These are phyloP conservation scores for Durusdinium trenchii DNA, from an alignment of 73 alveolate genomes.

Conservation along the genomic window DNA sequence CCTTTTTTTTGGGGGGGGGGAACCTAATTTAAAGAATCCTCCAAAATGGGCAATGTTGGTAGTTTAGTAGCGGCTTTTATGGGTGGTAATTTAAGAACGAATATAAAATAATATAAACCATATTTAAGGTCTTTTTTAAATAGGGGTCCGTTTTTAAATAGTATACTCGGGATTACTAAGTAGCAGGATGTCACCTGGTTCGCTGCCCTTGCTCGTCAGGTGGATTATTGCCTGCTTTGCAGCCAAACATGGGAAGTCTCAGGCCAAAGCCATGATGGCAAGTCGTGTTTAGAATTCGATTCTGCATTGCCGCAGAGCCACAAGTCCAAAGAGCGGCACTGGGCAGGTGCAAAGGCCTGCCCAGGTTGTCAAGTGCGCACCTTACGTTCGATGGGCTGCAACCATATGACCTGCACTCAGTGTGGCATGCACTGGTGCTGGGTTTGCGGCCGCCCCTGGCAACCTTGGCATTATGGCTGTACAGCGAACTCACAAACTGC, in stretches of 20 bases:
- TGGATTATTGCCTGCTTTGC: conserved; percentile 57
- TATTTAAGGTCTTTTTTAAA: too few relatives aligned
- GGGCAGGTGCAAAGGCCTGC: conserved; percentile 87
- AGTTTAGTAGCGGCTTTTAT: too few relatives aligned
- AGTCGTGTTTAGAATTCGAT: conserved; percentile 83
- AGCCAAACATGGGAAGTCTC: conserved; percentile 31
- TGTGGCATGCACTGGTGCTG: conserved; percentile 91
- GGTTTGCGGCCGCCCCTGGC: conserved; percentile 93
- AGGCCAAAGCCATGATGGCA: conserved; percentile 31
- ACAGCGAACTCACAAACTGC: conserved; percentile 60
- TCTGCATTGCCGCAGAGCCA: conserved; percentile 50
- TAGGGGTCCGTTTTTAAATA: too few relatives aligned
- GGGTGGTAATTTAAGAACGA: too few relatives aligned
- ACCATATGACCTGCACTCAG: conserved; percentile 91
- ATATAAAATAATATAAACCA: too few relatives aligned
- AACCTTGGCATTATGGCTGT: conserved; percentile 92
- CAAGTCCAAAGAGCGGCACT: conserved; percentile 64
- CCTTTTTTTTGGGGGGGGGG: too few relatives aligned
- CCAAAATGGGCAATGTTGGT: too few relatives aligned
- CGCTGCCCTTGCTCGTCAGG: too few relatives aligned
- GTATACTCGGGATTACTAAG: too few relatives aligned
- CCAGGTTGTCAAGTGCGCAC: conserved; percentile 88
- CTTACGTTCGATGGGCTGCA: conserved; percentile 85
- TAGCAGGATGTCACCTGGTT: too few relatives aligned
- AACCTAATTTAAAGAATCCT: too few relatives aligned